Base-by-base conservation (phyloP, 208 protist genomes). In the Wallacemonas sp. region DNA sequence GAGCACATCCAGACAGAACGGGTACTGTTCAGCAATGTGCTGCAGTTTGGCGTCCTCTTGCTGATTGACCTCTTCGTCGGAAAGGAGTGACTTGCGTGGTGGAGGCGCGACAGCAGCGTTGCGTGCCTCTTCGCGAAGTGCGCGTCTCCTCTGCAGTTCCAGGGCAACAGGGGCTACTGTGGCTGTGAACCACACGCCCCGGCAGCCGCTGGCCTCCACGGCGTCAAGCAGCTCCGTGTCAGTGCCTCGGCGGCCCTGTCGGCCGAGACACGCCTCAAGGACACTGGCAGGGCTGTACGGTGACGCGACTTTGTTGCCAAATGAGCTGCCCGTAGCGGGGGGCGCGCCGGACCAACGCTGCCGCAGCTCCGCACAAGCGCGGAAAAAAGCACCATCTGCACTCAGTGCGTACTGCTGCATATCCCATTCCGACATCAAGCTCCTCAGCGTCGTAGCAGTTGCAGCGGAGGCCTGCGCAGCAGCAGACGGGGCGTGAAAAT, bases 351-450 rank as follows among this genome's bases (percentile, higher is more conserved):
- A 34, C 51, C 51, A 39, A 2, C 21, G n/a, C 17, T 41, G 53
- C 6, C 49, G 39, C n/a, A 58, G n/a, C 2, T 55, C 70, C 2
- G 56, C 9, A 45, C 71, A 91, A 8, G 68, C 70, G 34, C 62
- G 55, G 41, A 94, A 86, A 47, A 94, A 85, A 15, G 77, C 71
- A 5, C 72, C 61, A 54, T 94, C 88, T 2, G 85, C 79, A 49
- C 64, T 66, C 46, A 92, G 72, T 9, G 88, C 85, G 77, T 95
- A 95, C 64, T 95, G 85, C 39, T 92, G 80, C 70, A 89, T 79
- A 33, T 92, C 85, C 78, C 77, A 86, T 15, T 91, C 88, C 6
- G 75, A 80, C 26, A 95, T 62, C 11, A 92, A 26, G 19, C 67
- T 70, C n/a, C 49, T 51, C 39, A 77, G 9, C 56, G 56, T 27